Percentiles rank a stretch among this genome's conserved stretches.
phyloP scores from a whole-genome alignment of 2,329 filamentous ascomycete species.

The Aspergillus fischeri region DNA sequence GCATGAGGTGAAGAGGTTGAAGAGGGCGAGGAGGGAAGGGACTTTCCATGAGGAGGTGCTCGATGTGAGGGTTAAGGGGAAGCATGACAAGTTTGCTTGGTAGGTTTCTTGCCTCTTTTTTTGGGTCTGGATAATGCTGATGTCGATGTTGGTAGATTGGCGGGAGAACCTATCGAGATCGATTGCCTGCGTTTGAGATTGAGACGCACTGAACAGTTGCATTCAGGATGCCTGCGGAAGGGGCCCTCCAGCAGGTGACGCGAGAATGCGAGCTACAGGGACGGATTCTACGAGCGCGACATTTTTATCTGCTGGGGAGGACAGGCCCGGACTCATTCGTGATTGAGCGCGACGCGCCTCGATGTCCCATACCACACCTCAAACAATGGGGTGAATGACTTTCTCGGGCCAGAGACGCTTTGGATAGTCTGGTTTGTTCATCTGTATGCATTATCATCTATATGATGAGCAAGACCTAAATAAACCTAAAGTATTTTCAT shows the following conservation, averaged over 20 bases:
- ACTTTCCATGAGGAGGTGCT: constrained; percentile 85
- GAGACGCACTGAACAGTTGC: background rate
- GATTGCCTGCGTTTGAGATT: background rate
- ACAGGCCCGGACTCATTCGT: background rate
- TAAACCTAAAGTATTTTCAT: background rate
- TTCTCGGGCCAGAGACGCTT: background rate
- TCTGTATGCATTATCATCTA: background rate
- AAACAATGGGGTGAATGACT: background rate
- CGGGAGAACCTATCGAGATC: constrained; percentile 12
- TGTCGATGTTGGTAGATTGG: constrained; percentile 16
- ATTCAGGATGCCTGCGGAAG: background rate
- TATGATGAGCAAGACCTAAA: background rate
- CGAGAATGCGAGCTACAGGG: background rate
- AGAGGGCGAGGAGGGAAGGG: constrained; percentile 77
- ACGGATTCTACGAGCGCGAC: background rate
- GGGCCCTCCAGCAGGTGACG: background rate
- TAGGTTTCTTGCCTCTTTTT: constrained; percentile 9
- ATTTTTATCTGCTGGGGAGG: background rate
- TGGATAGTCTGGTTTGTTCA: background rate
- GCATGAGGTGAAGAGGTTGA: constrained; percentile 78
- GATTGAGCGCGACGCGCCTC: background rate
- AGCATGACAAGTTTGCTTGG: constrained; percentile 76
- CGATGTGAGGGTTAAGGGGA: constrained; percentile 84
- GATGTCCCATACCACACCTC: background rate
- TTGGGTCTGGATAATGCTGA: constrained; percentile 14